These are phyloP conservation scores for Rhodomyrtus tomentosa DNA, from an alignment of 345 rosid genomes.

Conservation along the genomic window DNA sequence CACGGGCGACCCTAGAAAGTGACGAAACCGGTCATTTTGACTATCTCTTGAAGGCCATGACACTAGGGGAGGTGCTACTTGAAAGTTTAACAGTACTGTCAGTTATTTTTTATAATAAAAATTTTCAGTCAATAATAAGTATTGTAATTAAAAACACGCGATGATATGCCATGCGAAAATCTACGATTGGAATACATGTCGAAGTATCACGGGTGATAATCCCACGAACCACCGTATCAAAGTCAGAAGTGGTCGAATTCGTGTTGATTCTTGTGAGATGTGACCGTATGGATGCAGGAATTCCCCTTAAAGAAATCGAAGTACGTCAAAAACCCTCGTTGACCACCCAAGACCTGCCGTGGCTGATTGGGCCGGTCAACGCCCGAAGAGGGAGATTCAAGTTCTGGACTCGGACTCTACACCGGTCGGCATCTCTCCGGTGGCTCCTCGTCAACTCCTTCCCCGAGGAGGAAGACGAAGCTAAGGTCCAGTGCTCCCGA, in stretches of 20 bases:
- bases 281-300: slow-evolving; percentile 20
- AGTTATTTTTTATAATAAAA: too few species aligned
- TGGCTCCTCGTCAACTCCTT: slow-evolving; percentile 67
- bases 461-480: slow-evolving; percentile 18
- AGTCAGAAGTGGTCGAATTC: background rate
- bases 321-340: slow-evolving; percentile 12
- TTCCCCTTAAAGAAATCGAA: slow-evolving; percentile 22
- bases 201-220: background rate
- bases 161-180: too few species aligned
- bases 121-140: too few species aligned
- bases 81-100: too few species aligned
- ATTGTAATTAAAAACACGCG: too few species aligned
- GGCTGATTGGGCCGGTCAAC: slow-evolving; percentile 63
- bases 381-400: slow-evolving; percentile 50
- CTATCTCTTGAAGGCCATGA: background rate
- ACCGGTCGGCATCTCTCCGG: slow-evolving; percentile 31
- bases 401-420: slow-evolving; percentile 56
- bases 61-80: background rate
- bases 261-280: background rate
- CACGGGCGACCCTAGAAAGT: background rate
- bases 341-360: slow-evolving; percentile 53
- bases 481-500: background rate
- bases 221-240: too few species aligned
- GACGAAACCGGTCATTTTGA: background rate
- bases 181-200: background rate